Evolutionary conservation across 495 filamentous ascomycete genomes (phyloP).

Genomic region (Podospora pseudoanserina): DNA sequence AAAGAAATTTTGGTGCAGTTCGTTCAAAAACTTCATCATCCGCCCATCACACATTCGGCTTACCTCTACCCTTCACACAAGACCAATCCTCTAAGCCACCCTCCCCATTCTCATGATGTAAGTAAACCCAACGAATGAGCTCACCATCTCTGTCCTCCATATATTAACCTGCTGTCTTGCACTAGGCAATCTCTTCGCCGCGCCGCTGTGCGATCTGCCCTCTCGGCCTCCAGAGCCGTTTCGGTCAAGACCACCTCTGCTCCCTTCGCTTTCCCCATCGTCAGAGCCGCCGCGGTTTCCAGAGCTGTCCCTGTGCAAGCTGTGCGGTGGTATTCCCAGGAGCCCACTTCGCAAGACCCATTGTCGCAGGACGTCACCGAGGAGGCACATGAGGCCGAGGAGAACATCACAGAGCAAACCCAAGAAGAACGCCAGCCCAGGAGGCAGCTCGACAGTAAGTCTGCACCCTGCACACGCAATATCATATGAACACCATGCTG

Average conservation of each 20-base stretch:
- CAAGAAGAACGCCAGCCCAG: neutral
- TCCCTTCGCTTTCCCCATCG: constrained; percentile 29
- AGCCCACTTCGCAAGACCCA: neutral
- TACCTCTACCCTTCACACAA: neutral
- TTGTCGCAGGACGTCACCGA: constrained; percentile 20
- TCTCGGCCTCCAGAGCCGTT: constrained; percentile 45
- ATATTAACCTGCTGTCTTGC: neutral
- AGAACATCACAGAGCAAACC: neutral
- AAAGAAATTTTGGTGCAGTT: neutral
- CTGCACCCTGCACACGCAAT: neutral
- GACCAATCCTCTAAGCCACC: neutral
- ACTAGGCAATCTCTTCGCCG: constrained; percentile 55
- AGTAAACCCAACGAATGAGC: neutral
- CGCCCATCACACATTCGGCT: neutral
- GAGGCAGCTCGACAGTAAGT: neutral
- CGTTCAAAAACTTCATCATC: neutral
- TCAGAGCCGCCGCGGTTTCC: constrained; percentile 20
- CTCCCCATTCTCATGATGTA: constrained; percentile 10
- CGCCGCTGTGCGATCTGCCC: constrained; percentile 54
- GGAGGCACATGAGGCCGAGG: constrained; percentile 12
- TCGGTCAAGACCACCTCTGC: constrained; percentile 40
- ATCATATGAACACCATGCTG: neutral
- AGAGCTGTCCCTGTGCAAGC: constrained; percentile 25
- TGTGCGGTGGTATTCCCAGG: constrained; percentile 36
- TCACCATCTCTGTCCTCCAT: neutral